phyloP scores from a whole-genome alignment of 108 stramenopile species.

The Nitzschia sp. region DNA sequence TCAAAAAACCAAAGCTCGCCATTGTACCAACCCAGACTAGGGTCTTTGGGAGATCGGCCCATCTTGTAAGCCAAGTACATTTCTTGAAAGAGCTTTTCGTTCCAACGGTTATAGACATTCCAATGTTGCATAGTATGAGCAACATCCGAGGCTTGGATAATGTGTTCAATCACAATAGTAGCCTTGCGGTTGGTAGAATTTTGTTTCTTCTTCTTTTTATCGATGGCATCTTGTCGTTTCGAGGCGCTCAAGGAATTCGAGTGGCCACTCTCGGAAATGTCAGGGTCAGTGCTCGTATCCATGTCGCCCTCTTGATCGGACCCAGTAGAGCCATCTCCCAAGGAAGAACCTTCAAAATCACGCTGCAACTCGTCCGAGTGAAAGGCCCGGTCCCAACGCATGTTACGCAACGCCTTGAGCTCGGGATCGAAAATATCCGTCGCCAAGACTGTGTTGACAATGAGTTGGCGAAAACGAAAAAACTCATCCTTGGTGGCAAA shows the following conservation, averaged over 20 bases:
- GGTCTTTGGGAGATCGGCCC: constrained; percentile 41
- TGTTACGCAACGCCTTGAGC: constrained; percentile 14
- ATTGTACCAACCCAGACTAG: constrained; percentile 25
- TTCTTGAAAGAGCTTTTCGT: constrained; percentile 36
- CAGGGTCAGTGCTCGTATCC: background rate
- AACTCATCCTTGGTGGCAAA: constrained; percentile 9
- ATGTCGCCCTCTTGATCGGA: too few relatives aligned
- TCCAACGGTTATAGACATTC: constrained; percentile 17
- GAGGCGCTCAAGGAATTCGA: background rate
- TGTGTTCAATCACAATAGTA: constrained; percentile 24
- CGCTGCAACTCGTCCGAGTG: constrained; percentile 7
- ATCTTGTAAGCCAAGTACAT: constrained; percentile 45
- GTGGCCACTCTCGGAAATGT: background rate
- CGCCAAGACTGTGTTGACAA: constrained; percentile 22
- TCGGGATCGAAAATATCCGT: constrained; percentile 26
- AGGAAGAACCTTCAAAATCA: constrained; percentile 1
- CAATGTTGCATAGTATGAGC: constrained; percentile 30
- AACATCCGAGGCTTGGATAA: constrained; percentile 27
- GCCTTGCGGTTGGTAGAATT: constrained; percentile 20
- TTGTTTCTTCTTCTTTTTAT: background rate
- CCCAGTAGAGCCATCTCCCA: background rate
- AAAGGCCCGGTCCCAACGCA: constrained; percentile 21
- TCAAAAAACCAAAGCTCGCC: constrained; percentile 31
- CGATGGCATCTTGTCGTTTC: background rate
- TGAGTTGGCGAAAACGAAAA: constrained; percentile 20